Evolutionary conservation across 2,329 filamentous ascomycete species (phyloP), one percentile per base, ranked within the genome.

Genomic region (Emergomyces africanus): DNA sequence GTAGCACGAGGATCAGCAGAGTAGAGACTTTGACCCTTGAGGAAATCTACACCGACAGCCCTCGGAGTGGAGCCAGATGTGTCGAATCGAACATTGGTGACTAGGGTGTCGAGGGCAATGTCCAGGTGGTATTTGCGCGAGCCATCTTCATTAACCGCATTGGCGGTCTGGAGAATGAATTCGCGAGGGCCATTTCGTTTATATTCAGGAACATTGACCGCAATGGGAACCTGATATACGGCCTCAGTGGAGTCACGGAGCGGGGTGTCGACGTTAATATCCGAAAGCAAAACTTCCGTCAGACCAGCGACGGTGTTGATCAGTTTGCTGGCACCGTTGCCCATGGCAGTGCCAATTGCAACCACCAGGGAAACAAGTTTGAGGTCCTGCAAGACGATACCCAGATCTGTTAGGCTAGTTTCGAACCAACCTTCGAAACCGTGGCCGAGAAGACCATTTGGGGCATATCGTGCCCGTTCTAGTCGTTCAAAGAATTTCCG

Each of bases 141-240:
- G 35, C 81, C 81, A 60, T 82, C 74, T 2, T 64, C 60, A 65
- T 78, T 77, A 61, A 73, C 73, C 6, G 78, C 78, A 62, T 78
- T 77, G n/a, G 75, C 74, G 14, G 77, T 74, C 54, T 75, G 68
- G 62, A 82, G 66, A 54, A 86, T 72, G 57, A 83, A 80, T 59
- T 84, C 79, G 35, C 82, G 78, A 3, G 81, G 73, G 15, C 82
- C 79, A 50, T 74, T 79, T 35, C 83, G 81, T 51, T 76, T 74
- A 28, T 69, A 69, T 5, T 72, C 67, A 57, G 70, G 75, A n/a
- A 76, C 67, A n/a, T 76, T 72, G 61, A 80, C 79, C 0, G 77
- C 75, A 33, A 85, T 67, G 2, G 84, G 83, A 4, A 87, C 78
- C 64, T 86, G 82, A 67, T 79, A 85, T 41, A 81, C 71, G 0